Conservation (phyloP, 345 rosid species). For the Euphorbia lathyris region DNA sequence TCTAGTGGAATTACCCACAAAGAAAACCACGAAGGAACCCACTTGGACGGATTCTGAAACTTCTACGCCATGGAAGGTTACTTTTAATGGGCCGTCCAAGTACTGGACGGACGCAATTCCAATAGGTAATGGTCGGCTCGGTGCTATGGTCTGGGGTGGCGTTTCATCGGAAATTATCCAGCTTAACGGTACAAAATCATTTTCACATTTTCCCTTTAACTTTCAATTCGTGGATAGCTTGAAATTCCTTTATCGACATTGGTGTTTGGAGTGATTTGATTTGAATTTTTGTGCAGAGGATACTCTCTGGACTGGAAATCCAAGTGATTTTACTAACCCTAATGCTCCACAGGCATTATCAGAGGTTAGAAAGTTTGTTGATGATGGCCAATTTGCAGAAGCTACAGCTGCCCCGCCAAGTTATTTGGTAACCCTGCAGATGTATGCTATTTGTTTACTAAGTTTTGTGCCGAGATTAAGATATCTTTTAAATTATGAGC, state of each 20-base stretch:
- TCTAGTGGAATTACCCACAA: slow-evolving; percentile 37
- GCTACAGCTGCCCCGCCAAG: slow-evolving; percentile 67
- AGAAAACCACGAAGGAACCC: slow-evolving; percentile 19
- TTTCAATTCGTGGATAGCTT: neutral
- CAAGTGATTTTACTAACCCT: slow-evolving; percentile 56
- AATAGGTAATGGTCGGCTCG: slow-evolving; percentile 84
- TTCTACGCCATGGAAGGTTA: slow-evolving; percentile 52
- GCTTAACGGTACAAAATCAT: slow-evolving; percentile 55
- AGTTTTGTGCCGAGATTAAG: no score
- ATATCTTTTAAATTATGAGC: no score
- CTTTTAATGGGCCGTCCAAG: slow-evolving; percentile 59
- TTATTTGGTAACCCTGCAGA: slow-evolving; percentile 63
- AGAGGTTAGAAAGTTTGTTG: slow-evolving; percentile 69
- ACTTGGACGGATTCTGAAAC: slow-evolving; percentile 18
- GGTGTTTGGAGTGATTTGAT: neutral
- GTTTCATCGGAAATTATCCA: slow-evolving; percentile 65
- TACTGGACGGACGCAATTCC: slow-evolving; percentile 84
- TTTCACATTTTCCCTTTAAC: neutral
- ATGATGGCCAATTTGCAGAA: slow-evolving; percentile 48
- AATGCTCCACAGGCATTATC: slow-evolving; percentile 57
- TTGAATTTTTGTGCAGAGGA: slow-evolving; percentile 51
- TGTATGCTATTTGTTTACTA: slow-evolving; percentile 37
- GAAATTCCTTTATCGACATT: neutral
- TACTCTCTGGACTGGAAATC: slow-evolving; percentile 85
- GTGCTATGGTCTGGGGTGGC: slow-evolving; percentile 95